Base-by-base conservation (phyloP, 371 early-diverging fungal species). In the Syncephalastrum racemosum region DNA sequence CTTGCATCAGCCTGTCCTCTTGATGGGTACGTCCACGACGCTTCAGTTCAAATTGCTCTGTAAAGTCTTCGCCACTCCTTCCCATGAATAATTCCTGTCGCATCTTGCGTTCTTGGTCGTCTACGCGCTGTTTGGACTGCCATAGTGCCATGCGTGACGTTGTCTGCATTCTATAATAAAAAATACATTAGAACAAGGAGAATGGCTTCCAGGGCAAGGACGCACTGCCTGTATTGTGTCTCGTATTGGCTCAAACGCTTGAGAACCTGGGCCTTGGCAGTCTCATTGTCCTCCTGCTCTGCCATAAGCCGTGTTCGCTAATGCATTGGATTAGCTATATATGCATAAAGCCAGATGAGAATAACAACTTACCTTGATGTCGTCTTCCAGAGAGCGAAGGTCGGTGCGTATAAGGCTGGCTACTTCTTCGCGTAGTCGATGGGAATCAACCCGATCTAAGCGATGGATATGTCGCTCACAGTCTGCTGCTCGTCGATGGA, bases 221-320 rank as follows among this genome's bases (percentile, higher is more conserved):
- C 77, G 60, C 77, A 85, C 87, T 82, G 79, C 55, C 69, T 78
- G 20, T 75, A 66, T 60, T 85, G 86, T 12, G 71, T 65, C 46
- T 87, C 84, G 41, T 86, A 82, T 64, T 82, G 79, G 15, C 62
- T 67, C 43, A 85, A 58, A 65, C 75, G 66, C 4, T 68, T 59
- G 23, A 86, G 54, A 23, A 86, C 73, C 10, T 60, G 46, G 8
- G 61, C 50, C 25, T 77, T 75, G 40, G 81, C 72, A 4, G 78
- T 31, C 42, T 82, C 80, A 36, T 66, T 66, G 44, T 87, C 86
- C 60, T 86, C 80, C 67, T 85, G 83, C 40, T 89, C 87, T 13
- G 85, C 82, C 10, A 79, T 49, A 49, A 73, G 62, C 23, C 71
- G 73, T 14, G 85, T 52, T 20, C 70, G 63, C 88, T 88, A 63